phyloP scores from a whole-genome alignment of 1,139 yeast genomes.

The Yamadazyma jaroonii region DNA sequence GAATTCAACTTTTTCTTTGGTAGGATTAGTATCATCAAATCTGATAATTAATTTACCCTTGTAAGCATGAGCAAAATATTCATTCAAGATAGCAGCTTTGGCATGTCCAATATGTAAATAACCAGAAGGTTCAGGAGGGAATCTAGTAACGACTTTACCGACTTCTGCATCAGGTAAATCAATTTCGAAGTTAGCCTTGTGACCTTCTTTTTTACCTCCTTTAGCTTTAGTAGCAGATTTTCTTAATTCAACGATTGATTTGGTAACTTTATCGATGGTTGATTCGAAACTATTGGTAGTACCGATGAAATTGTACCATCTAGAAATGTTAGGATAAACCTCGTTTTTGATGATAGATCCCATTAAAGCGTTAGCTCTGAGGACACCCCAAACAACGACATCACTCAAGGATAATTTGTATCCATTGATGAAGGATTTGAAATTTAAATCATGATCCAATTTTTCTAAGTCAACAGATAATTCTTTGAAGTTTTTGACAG shows the following conservation, averaged over 20 bases:
- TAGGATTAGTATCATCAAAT: constrained; percentile 96
- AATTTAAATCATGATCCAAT: constrained; percentile 79
- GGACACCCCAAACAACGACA: constrained; percentile 88
- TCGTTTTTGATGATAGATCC: constrained; percentile 86
- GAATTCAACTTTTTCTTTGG: constrained; percentile 90
- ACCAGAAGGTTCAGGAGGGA: constrained; percentile 93
- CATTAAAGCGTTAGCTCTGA: constrained; percentile 90
- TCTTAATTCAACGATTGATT: constrained; percentile 70
- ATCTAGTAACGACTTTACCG: constrained; percentile 95
- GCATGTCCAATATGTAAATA: constrained; percentile 94
- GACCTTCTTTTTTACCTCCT: constrained; percentile 71
- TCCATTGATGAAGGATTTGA: constrained; percentile 77
- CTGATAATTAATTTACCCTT: constrained; percentile 93
- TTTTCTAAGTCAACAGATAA: constrained; percentile 68
- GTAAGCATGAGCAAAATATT: constrained; percentile 90
- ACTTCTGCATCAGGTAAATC: constrained; percentile 85
- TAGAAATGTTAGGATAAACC: constrained; percentile 77
- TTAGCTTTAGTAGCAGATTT: constrained; percentile 56
- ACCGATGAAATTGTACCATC: constrained; percentile 88
- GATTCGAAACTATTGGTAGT: constrained; percentile 62
- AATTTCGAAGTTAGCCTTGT: constrained; percentile 90
- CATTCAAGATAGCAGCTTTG: constrained; percentile 92
- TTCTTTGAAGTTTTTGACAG: constrained; percentile 85
- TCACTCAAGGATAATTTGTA: constrained; percentile 71
- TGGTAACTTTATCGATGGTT: constrained; percentile 63